These are phyloP conservation scores for Diplodia mutila DNA, from an alignment of 2,329 filamentous ascomycete genomes.

Conservation along the genomic window DNA sequence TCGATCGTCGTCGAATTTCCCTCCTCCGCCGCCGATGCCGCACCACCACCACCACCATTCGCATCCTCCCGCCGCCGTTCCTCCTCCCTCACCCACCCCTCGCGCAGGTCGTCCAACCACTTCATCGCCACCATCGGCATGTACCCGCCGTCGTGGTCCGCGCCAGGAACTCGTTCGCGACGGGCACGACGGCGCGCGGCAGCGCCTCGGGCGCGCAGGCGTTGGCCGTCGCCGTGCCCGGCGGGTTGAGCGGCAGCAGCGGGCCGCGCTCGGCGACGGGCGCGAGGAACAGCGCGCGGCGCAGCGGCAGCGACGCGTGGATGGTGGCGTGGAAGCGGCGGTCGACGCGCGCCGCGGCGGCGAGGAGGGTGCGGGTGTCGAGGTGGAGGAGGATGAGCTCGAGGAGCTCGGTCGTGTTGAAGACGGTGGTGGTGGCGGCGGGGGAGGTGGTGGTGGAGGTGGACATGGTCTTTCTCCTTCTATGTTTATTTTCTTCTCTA, in stretches of 20 bases:
- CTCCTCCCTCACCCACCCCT: neutral
- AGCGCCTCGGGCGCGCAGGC: neutral
- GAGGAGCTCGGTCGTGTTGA: conserved; percentile 22
- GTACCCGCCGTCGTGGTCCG: conserved; percentile 19
- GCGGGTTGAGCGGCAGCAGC: neutral
- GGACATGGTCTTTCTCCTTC: neutral
- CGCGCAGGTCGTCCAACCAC: neutral
- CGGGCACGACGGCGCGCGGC: neutral
- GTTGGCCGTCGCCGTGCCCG: neutral
- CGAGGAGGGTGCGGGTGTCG: neutral
- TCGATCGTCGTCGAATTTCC: no score
- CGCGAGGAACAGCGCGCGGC: conserved; percentile 20
- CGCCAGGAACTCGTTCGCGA: conserved; percentile 5
- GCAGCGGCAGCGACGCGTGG: neutral
- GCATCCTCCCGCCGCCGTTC: neutral
- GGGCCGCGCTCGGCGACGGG: neutral
- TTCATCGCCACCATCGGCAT: conserved; percentile 23
- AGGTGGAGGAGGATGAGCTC: conserved; percentile 20
- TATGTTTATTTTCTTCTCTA: no score
- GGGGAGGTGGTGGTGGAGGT: neutral
- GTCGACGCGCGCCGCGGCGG: neutral
- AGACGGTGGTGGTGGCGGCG: neutral
- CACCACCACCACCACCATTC: neutral
- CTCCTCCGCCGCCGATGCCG: neutral
- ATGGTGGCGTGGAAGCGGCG: neutral